Evolutionary conservation across 768 basidiomycete genomes (phyloP), one percentile per base, ranked within the genome.

Genomic region (Brasilioporus rufonigricans): DNA sequence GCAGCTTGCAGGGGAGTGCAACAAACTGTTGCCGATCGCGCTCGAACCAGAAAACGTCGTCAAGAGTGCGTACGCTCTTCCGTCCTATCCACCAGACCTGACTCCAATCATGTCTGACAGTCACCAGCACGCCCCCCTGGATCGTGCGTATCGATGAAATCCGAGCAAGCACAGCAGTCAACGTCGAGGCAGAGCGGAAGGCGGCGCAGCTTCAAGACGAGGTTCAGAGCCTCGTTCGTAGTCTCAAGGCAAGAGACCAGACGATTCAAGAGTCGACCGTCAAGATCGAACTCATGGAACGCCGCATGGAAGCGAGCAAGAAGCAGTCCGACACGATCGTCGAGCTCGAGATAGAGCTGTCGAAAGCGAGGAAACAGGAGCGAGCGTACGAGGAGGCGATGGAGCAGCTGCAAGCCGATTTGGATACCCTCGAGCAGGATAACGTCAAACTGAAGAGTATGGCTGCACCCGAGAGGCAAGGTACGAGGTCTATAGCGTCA

Each of bases 211-310:
- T 97, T 23, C 89, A 86, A 58, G 95, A 97, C 58, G 93, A 98
- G 71, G 82, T 97, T 61, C 89, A 93, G 64, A 87, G 87, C 9
- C 83, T 98, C 38, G 81, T 87, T 27, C 86, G 94, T 29, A 90
- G 81, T 47, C 78, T 98, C 65, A 90, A 89, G 68, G 73, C 83
- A n/a, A 86, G 91, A 73, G 97, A 98, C 58, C 93, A 97, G 76
- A 80, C 73, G 24, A 85, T 93, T 33, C 93, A 98, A 69, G 97
- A 98, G 65, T 78, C 86, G 5, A 76, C 77, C 3, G 94, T 98
- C 52, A 98, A 95, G 77, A 93, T 98, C 53, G 93, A 98, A 68
- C 79, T 95, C 14, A 90, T 98, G 84, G 94, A 97, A 67, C 85
- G 94, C 44, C 83, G 93, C 31, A 86, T 94, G 79, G 95, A 98